phyloP scores from a whole-genome alignment of 441 rosid species.

The Erysimum cheiri region DNA sequence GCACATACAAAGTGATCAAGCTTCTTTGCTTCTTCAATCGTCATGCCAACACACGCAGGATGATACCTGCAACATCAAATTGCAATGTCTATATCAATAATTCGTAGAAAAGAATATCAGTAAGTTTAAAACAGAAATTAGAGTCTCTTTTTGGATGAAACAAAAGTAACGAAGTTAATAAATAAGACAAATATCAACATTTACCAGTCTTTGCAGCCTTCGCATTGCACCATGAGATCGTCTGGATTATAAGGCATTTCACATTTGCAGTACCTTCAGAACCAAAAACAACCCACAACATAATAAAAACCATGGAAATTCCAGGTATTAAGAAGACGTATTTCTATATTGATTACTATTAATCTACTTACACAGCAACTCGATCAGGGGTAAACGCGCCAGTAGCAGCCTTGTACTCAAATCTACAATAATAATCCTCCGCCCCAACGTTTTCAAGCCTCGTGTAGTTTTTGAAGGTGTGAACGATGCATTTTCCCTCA shows the following conservation, averaged over 20 bases:
- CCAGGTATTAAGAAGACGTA: neutral
- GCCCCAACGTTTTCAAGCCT: slow-evolving; percentile 90
- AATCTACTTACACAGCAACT: slow-evolving; percentile 82
- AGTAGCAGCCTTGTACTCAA: slow-evolving; percentile 88
- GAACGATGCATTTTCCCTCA: slow-evolving; percentile 86
- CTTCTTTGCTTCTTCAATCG: slow-evolving; percentile 86
- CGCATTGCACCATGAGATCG: slow-evolving; percentile 93
- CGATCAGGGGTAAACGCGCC: slow-evolving; percentile 90
- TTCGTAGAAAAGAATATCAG: neutral
- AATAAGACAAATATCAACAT: slow-evolving; percentile 7
- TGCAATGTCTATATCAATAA: slow-evolving; percentile 22
- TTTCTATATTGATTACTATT: neutral
- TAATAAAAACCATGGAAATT: slow-evolving; percentile 16
- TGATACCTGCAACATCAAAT: slow-evolving; percentile 62
- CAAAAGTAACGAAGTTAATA: neutral
- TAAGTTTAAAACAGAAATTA: neutral
- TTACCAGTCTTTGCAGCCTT: slow-evolving; percentile 94
- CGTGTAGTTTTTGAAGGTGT: slow-evolving; percentile 85
- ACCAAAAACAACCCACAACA: slow-evolving; percentile 29
- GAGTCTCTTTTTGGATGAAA: neutral
- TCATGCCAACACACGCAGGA: slow-evolving; percentile 85
- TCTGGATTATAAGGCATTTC: slow-evolving; percentile 98
- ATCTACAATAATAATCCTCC: slow-evolving; percentile 88
- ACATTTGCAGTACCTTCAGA: slow-evolving; percentile 86
- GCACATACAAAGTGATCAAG: slow-evolving; percentile 82